These are phyloP conservation scores for Diversispora eburnea DNA, from an alignment of 192 early-diverging fungal genomes.

Conservation along the genomic window DNA sequence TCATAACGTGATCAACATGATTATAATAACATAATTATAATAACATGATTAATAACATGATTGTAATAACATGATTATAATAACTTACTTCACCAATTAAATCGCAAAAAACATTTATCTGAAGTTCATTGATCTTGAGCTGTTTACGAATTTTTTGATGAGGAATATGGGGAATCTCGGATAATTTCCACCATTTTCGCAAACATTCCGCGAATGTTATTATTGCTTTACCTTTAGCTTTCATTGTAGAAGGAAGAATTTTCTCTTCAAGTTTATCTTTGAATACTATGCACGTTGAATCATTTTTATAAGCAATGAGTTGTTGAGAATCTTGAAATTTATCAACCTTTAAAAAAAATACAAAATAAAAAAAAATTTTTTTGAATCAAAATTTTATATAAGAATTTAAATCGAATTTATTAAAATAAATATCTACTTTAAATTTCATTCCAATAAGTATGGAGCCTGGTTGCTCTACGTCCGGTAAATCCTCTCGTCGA, in stretches of 20 bases:
- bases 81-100: background rate
- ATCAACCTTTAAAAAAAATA: background rate
- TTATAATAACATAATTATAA: background rate
- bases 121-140: background rate
- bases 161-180: background rate
- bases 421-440: background rate
- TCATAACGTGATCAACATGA: background rate
- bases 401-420: background rate
- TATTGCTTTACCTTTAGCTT: background rate
- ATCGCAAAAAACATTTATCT: background rate
- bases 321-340: background rate
- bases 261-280: background rate
- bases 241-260: background rate
- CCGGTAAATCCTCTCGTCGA: background rate
- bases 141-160: background rate
- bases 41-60: no score
- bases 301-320: background rate
- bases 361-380: no score
- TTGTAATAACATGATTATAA: background rate
- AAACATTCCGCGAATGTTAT: background rate
- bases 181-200: background rate
- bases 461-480: background rate
- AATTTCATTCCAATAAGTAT: background rate
- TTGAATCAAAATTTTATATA: no score
- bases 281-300: background rate